Percentiles rank a stretch among this genome's conserved stretches.
Conservation (phyloP, 2,329 filamentous ascomycete genomes). For the Nemania diffusa region DNA sequence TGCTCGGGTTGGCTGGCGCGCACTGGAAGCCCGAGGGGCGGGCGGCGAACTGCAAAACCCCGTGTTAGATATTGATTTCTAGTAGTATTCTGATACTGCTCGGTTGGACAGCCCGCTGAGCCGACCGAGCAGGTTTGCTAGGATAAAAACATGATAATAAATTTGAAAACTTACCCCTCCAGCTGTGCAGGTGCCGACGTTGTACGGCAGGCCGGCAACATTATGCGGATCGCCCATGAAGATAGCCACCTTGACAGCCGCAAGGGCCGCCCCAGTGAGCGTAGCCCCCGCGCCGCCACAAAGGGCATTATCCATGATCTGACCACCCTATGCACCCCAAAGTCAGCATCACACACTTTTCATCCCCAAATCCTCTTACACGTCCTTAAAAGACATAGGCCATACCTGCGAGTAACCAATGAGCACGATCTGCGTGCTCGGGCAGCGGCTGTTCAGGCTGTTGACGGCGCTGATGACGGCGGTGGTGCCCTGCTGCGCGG, state of each 20-base stretch:
- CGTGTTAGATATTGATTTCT: neutral
- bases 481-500: constrained; percentile 63
- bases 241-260: constrained; percentile 68
- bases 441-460: constrained; percentile 64
- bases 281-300: constrained; percentile 65
- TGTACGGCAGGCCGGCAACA: constrained; percentile 64
- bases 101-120: neutral
- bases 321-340: constrained; percentile 59
- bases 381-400: neutral
- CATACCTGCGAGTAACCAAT: constrained; percentile 68
- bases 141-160: neutral
- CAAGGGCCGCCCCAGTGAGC: constrained; percentile 57
- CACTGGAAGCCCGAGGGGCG: constrained; percentile 68
- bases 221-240: constrained; percentile 72
- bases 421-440: constrained; percentile 66
- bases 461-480: constrained; percentile 68
- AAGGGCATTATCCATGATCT: constrained; percentile 71
- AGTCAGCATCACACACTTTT: constrained; percentile 5
- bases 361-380: neutral
- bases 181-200: constrained; percentile 69
- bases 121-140: neutral
- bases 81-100: neutral
- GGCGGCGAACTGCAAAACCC: constrained; percentile 64
- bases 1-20: constrained; percentile 58
- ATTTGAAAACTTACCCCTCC: constrained; percentile 61